Evolutionary conservation across 2,329 filamentous ascomycete genomes (phyloP).

Genomic region (Leptodontidium sp.): DNA sequence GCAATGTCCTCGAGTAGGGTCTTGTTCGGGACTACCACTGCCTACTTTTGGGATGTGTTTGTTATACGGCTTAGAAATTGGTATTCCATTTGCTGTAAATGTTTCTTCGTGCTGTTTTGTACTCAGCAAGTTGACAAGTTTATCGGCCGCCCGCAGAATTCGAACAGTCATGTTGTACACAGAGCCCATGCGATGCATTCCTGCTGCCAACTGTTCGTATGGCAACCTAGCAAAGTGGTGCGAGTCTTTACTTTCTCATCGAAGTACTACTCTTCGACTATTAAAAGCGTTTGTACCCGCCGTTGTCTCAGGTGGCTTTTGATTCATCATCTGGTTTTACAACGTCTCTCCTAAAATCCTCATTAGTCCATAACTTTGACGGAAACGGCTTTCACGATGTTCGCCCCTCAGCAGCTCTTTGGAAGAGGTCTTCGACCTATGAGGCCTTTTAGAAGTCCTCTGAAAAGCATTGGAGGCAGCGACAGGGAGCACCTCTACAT

Average conservation of each 20-base stretch:
- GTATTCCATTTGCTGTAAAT: not conserved
- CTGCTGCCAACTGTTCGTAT: conserved; percentile 3
- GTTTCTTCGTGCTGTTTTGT: not conserved
- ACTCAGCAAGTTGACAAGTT: not conserved
- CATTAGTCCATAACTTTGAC: too few species aligned
- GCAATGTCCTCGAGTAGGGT: not conserved
- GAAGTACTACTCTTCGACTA: not conserved
- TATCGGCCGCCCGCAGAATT: not conserved
- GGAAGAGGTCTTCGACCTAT: not conserved
- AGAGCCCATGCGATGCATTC: not conserved
- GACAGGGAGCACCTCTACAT: not conserved
- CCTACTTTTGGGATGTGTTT: too few species aligned
- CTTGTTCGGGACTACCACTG: not conserved
- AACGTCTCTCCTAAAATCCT: too few species aligned
- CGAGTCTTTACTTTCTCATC: not conserved
- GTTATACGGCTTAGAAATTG: not conserved
- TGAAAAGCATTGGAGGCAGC: not conserved
- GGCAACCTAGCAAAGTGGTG: not conserved
- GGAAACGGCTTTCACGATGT: not conserved
- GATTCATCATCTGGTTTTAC: not conserved
- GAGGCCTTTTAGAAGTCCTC: not conserved
- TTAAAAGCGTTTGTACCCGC: not conserved
- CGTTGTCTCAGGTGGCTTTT: not conserved
- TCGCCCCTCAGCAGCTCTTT: conserved; percentile 1
- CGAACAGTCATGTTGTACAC: not conserved